Conservation (phyloP, 768 basidiomycete species). For the Tricholoma sp. region DNA sequence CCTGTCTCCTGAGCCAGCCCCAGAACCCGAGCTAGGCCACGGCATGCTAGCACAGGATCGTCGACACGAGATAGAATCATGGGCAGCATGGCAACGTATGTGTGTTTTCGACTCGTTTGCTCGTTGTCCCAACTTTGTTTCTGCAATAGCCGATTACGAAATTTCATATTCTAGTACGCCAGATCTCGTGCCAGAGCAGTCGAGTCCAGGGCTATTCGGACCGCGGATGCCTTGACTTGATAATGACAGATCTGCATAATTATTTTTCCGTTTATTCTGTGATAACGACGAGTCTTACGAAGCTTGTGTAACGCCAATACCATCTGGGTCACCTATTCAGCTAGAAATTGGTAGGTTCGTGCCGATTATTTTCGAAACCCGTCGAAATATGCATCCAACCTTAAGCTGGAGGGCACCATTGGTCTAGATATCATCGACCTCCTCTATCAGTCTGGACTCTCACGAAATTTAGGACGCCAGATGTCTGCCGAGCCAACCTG, state of each 20-base stretch:
- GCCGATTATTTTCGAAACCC: too few relatives aligned
- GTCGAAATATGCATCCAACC: slow-evolving; percentile 83
- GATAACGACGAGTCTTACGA: background rate
- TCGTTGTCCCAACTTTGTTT: slow-evolving; percentile 1
- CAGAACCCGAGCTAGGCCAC: too few relatives aligned
- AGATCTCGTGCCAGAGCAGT: slow-evolving; percentile 50
- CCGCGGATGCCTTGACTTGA: slow-evolving; percentile 50
- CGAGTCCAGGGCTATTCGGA: slow-evolving; percentile 71
- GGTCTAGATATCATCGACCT: slow-evolving; percentile 59
- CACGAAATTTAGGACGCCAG: too few relatives aligned
- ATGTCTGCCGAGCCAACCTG: too few relatives aligned
- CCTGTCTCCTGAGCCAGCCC: too few relatives aligned
- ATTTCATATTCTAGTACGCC: slow-evolving; percentile 57
- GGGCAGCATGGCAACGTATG: slow-evolving; percentile 68
- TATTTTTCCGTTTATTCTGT: background rate
- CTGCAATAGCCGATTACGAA: slow-evolving; percentile 50
- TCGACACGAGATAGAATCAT: slow-evolving; percentile 28
- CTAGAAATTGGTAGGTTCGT: slow-evolving; percentile 65
- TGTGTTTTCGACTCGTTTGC: background rate
- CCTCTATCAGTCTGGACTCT: slow-evolving; percentile 49
- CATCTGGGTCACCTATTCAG: slow-evolving; percentile 78
- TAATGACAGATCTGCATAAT: too few relatives aligned
- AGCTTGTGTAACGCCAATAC: slow-evolving; percentile 56
- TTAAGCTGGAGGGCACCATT: slow-evolving; percentile 59
- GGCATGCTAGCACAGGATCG: slow-evolving; percentile 2